Evolutionary conservation across 441 rosid genomes (phyloP).

Genomic region (Isatis lusitanica): DNA sequence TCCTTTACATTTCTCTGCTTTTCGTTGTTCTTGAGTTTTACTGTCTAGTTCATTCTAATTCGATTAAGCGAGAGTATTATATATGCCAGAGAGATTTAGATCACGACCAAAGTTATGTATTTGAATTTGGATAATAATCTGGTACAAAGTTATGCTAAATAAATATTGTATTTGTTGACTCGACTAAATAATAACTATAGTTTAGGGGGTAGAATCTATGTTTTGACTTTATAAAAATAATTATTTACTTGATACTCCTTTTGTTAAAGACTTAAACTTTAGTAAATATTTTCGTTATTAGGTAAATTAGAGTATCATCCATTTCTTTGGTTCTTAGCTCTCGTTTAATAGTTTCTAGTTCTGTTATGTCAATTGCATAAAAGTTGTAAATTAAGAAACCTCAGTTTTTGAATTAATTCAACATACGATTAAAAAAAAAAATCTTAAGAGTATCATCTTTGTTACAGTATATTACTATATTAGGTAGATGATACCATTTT

Average conservation of each 20-base stretch:
- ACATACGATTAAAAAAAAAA: not conserved
- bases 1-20: not conserved
- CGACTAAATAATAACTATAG: not conserved
- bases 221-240: not conserved
- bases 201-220: not conserved
- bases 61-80: too few relatives aligned
- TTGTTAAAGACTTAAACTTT: too few relatives aligned
- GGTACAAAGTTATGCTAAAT: not conserved
- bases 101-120: too few relatives aligned
- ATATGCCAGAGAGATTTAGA: too few relatives aligned
- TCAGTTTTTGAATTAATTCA: too few relatives aligned
- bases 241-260: not conserved
- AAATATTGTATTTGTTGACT: not conserved
- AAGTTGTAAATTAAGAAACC: too few relatives aligned
- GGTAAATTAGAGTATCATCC: too few relatives aligned
- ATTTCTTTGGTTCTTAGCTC: too few relatives aligned
- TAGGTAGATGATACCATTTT: not conserved
- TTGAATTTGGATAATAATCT: not conserved
- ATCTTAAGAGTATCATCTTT: not conserved
- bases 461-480: not conserved
- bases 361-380: too few relatives aligned
- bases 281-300: not conserved
- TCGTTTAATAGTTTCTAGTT: too few relatives aligned
- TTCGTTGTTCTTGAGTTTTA: not conserved
- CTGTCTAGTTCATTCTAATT: not conserved